Percentiles rank a stretch among this genome's conserved stretches.
Evolutionary conservation across 768 basidiomycete species (phyloP).

Genomic region (Amylocystis lapponica): DNA sequence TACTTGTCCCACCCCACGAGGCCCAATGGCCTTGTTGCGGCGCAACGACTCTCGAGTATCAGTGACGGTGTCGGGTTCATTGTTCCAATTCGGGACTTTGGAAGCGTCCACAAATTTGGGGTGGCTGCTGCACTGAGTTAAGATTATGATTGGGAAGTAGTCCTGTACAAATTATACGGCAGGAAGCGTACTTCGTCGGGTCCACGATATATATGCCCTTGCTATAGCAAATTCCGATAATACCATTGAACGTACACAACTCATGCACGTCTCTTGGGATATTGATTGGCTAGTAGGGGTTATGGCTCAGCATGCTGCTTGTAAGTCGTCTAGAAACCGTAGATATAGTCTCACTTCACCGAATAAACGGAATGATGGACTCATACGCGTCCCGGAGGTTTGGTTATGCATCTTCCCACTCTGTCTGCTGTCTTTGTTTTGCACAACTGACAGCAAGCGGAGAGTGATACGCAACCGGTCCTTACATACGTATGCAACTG

Average conservation of each 20-base stretch:
- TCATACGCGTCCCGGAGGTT: conserved; percentile 16
- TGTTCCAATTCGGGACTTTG: conserved; percentile 48
- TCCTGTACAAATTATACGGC: too few species aligned
- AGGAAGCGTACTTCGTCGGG: conserved; percentile 57
- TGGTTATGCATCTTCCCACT: conserved; percentile 31
- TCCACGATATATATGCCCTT: conserved; percentile 62
- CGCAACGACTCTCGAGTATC: conserved; percentile 53
- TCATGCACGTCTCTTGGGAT: conserved; percentile 68
- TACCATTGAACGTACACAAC: conserved; percentile 54
- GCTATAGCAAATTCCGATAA: conserved; percentile 58
- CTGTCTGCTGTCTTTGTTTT: conserved; percentile 32
- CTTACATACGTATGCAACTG: conserved; percentile 70
- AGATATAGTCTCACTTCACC: conserved; percentile 49
- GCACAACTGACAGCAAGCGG: conserved; percentile 53
- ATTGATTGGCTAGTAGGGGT: conserved; percentile 50
- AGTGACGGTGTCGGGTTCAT: conserved; percentile 35
- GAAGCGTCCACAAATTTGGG: conserved; percentile 40
- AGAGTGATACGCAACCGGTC: conserved; percentile 53
- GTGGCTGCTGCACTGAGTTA: conserved; percentile 1
- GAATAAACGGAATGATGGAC: conserved; percentile 33
- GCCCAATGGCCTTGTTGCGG: conserved; percentile 58
- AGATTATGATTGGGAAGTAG: background rate
- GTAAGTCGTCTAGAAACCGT: conserved; percentile 1
- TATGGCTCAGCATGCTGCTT: background rate
- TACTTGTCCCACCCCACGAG: conserved; percentile 52